Evolutionary conservation across 1,284 basidiomycete genomes (phyloP).

Genomic region (Ustilago loliicola): DNA sequence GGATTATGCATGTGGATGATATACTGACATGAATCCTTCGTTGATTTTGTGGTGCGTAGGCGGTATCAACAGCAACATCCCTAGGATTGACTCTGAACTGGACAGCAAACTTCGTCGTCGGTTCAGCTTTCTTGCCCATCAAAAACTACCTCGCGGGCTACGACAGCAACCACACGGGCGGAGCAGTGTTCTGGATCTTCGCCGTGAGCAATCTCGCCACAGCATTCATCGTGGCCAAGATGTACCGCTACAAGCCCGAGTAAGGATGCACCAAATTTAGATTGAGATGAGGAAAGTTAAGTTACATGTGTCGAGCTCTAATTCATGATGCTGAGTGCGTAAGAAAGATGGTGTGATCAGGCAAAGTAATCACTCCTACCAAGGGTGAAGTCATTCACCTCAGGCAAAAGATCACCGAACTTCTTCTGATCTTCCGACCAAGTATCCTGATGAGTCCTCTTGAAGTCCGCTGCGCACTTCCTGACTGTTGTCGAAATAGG

Average conservation of each 20-base stretch:
- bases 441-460: conserved; percentile 79
- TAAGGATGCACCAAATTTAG: conserved; percentile 3
- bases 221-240: conserved; percentile 40
- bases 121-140: conserved; percentile 84
- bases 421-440: conserved; percentile 90
- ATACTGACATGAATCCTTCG: background rate
- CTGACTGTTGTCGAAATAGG: conserved; percentile 92
- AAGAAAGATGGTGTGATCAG: conserved; percentile 10
- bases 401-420: conserved; percentile 78
- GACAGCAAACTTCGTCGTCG: conserved; percentile 85
- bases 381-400: conserved; percentile 66
- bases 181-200: conserved; percentile 62
- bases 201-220: conserved; percentile 48
- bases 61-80: conserved; percentile 85
- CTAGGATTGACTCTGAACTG: conserved; percentile 87
- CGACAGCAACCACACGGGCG: conserved; percentile 56
- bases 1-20: background rate
- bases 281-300: background rate
- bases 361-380: conserved; percentile 68
- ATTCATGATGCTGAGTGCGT: background rate
- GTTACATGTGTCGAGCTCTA: background rate
- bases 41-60: conserved; percentile 72
- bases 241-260: conserved; percentile 47
- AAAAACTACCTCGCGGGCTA: conserved; percentile 76
- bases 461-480: conserved; percentile 88